phyloP scores from a whole-genome alignment of 1,284 basidiomycete species.

The Irpex rosettiformis region DNA sequence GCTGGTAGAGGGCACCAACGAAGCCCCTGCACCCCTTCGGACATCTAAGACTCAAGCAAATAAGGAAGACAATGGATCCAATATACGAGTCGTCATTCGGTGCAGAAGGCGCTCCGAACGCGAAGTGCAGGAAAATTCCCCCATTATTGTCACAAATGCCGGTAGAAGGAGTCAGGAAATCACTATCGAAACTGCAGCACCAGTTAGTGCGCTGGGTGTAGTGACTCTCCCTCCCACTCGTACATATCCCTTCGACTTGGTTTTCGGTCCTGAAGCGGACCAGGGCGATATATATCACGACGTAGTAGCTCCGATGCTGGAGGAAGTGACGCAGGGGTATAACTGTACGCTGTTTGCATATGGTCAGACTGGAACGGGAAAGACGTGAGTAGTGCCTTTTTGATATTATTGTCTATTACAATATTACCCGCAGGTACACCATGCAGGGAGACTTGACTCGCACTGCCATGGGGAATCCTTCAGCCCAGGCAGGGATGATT shows the following conservation, averaged over 20 bases:
- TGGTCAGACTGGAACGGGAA: slow-evolving; percentile 98
- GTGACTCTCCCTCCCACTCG: slow-evolving; percentile 67
- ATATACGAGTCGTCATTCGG: slow-evolving; percentile 91
- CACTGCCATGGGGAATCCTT: slow-evolving; percentile 78
- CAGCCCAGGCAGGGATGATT: slow-evolving; percentile 92
- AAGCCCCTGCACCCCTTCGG: slow-evolving; percentile 14
- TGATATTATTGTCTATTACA: not conserved
- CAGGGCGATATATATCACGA: slow-evolving; percentile 94
- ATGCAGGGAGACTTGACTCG: slow-evolving; percentile 91
- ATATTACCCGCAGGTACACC: not conserved
- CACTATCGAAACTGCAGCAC: slow-evolving; percentile 73
- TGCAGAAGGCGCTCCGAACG: slow-evolving; percentile 80
- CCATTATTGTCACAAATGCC: slow-evolving; percentile 75
- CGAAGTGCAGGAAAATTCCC: slow-evolving; percentile 78
- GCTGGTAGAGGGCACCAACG: slow-evolving; percentile 21
- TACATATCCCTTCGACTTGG: slow-evolving; percentile 89
- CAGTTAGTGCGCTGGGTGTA: slow-evolving; percentile 61
- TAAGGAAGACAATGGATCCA: slow-evolving; percentile 54
- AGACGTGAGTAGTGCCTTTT: slow-evolving; percentile 66
- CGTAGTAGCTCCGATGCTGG: slow-evolving; percentile 89
- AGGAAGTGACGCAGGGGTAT: slow-evolving; percentile 92
- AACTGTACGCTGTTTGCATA: slow-evolving; percentile 99
- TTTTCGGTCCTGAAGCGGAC: slow-evolving; percentile 97
- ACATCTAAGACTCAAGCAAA: not conserved
- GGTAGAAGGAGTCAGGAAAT: slow-evolving; percentile 74